Percentiles rank a stretch among this genome's conserved stretches.
Conservation (phyloP, 176 grass and related monocot species). For the Oryza nivara region DNA sequence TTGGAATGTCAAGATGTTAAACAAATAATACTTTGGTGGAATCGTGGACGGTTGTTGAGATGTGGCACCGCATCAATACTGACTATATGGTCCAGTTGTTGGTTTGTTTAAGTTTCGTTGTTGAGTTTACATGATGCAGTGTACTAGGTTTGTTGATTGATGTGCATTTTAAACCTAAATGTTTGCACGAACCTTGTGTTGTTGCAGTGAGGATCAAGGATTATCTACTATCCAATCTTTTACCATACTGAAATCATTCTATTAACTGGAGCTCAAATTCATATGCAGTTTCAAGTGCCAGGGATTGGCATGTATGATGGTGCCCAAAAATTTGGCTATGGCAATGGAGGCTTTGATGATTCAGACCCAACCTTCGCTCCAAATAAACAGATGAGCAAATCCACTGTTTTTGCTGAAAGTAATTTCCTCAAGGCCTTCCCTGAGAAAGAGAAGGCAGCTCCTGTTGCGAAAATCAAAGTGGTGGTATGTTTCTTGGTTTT, state of each 20-base stretch:
- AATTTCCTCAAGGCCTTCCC: conserved; percentile 57
- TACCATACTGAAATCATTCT: not conserved
- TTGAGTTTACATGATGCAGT: conserved; percentile 12
- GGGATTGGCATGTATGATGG: conserved; percentile 75
- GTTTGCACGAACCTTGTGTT: not conserved
- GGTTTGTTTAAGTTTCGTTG: conserved; percentile 25
- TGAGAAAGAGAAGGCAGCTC: conserved; percentile 80
- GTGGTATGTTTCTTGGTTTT: conserved; percentile 72
- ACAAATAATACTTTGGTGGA: not conserved
- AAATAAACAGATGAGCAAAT: conserved; percentile 56
- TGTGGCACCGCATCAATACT: not conserved
- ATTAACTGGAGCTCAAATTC: conserved; percentile 30
- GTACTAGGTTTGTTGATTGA: not conserved
- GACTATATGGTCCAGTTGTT: conserved; percentile 7
- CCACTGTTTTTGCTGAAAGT: conserved; percentile 60
- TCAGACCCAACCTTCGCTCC: conserved; percentile 56
- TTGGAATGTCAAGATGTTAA: conserved; percentile 8
- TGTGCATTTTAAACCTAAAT: not conserved
- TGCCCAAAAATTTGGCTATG: conserved; percentile 55
- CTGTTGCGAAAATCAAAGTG: conserved; percentile 99
- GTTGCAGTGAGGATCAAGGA: conserved; percentile 6
- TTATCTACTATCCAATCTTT: not conserved
- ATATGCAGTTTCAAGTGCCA: conserved; percentile 62
- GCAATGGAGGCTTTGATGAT: conserved; percentile 58
- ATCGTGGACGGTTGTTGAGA: conserved; percentile 24